phyloP scores from a whole-genome alignment of 164 flowering plant species.

The Cinnamomum chago region DNA sequence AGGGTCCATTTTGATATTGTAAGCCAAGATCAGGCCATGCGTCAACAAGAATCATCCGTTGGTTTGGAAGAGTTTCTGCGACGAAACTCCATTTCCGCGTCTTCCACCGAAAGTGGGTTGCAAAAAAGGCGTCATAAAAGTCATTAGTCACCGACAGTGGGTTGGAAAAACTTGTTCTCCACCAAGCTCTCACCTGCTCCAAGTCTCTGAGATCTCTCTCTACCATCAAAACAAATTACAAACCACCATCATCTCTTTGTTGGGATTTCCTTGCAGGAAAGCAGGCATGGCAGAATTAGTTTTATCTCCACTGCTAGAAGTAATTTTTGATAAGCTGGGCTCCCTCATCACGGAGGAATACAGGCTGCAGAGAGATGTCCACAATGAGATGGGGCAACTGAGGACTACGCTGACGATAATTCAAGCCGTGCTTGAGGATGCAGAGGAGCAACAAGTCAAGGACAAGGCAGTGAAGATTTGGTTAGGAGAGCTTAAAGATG shows the following conservation, averaged over 20 bases:
- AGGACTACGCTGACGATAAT: background rate
- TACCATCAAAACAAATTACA: background rate
- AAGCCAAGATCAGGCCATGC: too few species aligned
- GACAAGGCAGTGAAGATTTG: background rate
- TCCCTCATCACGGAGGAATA: background rate
- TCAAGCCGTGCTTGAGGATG: constrained; percentile 9
- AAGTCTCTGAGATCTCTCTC: too few species aligned
- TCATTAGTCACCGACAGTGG: too few species aligned
- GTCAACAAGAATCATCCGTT: too few species aligned
- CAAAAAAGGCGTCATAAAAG: too few species aligned
- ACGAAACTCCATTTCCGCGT: too few species aligned
- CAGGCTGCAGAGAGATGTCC: background rate
- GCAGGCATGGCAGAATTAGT: background rate
- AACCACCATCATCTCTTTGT: background rate
- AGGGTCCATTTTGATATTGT: too few species aligned
- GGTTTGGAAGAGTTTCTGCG: too few species aligned
- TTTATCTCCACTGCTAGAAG: background rate
- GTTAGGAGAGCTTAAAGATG: constrained; percentile 5
- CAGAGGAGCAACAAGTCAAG: background rate
- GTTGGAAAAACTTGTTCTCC: too few species aligned
- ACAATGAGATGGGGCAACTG: background rate
- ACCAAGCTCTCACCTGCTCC: background rate
- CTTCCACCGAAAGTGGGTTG: too few species aligned
- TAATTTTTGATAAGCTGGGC: background rate
- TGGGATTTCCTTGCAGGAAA: background rate